Evolutionary conservation across 73 alveolate genomes (phyloP).

Genomic region (Durusdinium trenchii): DNA sequence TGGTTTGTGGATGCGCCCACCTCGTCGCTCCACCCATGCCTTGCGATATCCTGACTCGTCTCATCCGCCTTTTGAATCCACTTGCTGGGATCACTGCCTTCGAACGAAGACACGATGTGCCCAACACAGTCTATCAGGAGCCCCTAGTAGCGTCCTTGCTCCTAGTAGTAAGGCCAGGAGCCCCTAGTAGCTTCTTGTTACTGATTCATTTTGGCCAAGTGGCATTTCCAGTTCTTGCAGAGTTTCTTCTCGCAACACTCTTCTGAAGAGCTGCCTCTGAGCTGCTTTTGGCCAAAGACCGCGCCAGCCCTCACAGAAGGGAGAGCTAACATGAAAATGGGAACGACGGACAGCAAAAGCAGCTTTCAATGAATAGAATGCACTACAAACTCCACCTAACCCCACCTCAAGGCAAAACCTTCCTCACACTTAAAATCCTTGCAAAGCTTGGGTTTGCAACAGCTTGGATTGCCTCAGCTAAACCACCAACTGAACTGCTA

Average conservation of each 20-base stretch:
- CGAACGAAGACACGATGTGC: background rate
- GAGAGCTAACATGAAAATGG: background rate
- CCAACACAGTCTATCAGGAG: background rate
- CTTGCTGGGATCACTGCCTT: conserved; percentile 83
- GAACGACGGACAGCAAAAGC: background rate
- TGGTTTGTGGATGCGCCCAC: too few relatives aligned
- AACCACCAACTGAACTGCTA: background rate
- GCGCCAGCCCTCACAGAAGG: conserved; percentile 69
- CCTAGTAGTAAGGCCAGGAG: too few relatives aligned
- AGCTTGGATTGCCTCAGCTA: conserved; percentile 47
- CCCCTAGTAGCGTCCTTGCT: too few relatives aligned
- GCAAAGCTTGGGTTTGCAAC: conserved; percentile 85
- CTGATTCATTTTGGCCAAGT: background rate
- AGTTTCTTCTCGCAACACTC: conserved; percentile 88
- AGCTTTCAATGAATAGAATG: background rate
- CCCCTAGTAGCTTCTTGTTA: too few relatives aligned
- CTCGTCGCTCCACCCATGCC: conserved; percentile 86
- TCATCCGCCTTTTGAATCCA: conserved; percentile 81
- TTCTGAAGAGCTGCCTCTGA: conserved; percentile 41
- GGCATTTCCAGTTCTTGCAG: conserved; percentile 75
- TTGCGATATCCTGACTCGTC: background rate
- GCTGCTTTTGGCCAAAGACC: background rate
- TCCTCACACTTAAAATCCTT: conserved; percentile 28
- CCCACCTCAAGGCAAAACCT: conserved; percentile 44
- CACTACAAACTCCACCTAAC: background rate